These are phyloP conservation scores for Agaricus sinodeliciosus DNA, from an alignment of 768 basidiomycete genomes.

Conservation along the genomic window DNA sequence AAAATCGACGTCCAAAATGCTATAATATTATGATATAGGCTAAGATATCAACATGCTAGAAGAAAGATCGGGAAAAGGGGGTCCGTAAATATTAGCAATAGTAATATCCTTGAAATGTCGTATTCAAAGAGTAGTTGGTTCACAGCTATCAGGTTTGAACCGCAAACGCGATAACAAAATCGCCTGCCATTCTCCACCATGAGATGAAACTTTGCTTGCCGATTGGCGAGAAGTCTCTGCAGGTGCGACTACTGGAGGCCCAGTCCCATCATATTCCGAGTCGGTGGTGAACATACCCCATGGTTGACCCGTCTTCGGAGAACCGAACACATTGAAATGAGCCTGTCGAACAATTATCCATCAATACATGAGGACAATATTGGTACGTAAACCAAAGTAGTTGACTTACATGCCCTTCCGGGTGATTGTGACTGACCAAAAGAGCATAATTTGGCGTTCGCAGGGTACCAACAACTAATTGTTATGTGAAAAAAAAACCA, in stretches of 20 bases:
- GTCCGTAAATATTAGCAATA: not conserved
- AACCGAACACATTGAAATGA: conserved; percentile 16
- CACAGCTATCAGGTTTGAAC: conserved; percentile 54
- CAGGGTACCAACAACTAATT: conserved; percentile 14
- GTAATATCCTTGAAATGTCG: not conserved
- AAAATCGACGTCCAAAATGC: too few species aligned
- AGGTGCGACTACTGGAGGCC: conserved; percentile 3
- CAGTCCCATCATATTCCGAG: conserved; percentile 11
- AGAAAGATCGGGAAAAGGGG: too few species aligned
- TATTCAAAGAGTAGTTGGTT: conserved; percentile 36
- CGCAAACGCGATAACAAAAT: conserved; percentile 58
- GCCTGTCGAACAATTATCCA: conserved; percentile 8
- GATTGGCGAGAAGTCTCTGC: conserved; percentile 22
- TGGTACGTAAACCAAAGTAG: not conserved
- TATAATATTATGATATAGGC: too few species aligned
- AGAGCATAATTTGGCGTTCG: conserved; percentile 18
- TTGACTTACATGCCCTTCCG: conserved; percentile 16
- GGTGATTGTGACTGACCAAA: conserved; percentile 18
- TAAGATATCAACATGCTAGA: too few species aligned
- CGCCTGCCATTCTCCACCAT: conserved; percentile 42
- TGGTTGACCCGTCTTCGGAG: conserved; percentile 14
- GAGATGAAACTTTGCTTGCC: conserved; percentile 20
- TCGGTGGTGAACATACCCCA: conserved; percentile 18
- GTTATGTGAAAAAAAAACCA: not conserved
- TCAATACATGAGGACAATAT: not conserved